Evolutionary conservation across 2,329 filamentous ascomycete genomes (phyloP).

Genomic region (Colletotrichum orchidophilum): DNA sequence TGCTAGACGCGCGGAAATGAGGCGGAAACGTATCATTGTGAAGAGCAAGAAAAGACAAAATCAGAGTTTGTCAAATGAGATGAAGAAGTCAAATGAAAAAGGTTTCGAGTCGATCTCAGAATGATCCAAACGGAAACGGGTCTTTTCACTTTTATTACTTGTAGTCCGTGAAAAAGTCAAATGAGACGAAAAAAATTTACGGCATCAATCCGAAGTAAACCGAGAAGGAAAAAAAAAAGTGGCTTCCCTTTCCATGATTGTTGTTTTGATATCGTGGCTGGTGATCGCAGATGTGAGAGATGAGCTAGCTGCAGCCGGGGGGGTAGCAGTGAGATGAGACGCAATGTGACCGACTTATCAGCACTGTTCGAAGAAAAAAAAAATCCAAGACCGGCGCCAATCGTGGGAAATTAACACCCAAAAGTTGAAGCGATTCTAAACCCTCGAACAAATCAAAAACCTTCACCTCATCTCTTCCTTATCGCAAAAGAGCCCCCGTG

Average conservation of each 20-base stretch:
- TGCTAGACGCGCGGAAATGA: neutral
- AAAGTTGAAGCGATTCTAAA: neutral
- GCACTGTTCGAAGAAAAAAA: neutral
- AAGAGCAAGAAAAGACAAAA: neutral
- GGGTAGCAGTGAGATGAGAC: neutral
- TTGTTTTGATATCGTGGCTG: neutral
- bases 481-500: neutral
- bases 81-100: neutral
- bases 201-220: neutral
- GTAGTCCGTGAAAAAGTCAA: neutral
- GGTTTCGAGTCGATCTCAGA: neutral
- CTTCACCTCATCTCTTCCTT: neutral
- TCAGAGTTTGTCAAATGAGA: neutral
- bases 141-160: too few species aligned
- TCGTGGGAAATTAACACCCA: neutral
- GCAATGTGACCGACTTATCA: neutral
- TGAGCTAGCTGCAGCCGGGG: neutral
- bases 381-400: neutral
- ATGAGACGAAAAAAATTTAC: neutral
- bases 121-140: neutral
- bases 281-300: neutral
- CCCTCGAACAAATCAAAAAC: neutral
- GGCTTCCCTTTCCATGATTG: neutral
- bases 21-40: neutral
- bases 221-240: neutral